Evolutionary conservation across 495 filamentous ascomycete genomes (phyloP).

Genomic region (Apodospora peruviana): DNA sequence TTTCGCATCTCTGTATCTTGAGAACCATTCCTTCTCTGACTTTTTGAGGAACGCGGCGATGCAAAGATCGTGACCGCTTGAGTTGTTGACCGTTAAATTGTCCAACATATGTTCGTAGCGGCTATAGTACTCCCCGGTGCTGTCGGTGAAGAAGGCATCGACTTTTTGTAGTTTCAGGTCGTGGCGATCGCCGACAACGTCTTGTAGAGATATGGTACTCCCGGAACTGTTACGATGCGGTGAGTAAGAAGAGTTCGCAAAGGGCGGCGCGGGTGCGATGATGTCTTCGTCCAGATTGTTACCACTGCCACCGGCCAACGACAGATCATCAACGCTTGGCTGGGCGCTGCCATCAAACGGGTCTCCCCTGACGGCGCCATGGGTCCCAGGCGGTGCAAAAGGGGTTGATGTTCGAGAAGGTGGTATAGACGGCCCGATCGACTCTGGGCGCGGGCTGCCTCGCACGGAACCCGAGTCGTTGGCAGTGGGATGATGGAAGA

Average conservation of each 20-base stretch:
- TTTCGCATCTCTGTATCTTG: constrained; percentile 49
- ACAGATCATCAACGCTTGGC: not conserved
- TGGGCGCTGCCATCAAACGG: not conserved
- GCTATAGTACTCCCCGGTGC: constrained; percentile 45
- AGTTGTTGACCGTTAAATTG: constrained; percentile 46
- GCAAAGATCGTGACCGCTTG: constrained; percentile 46
- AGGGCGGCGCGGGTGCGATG: not conserved
- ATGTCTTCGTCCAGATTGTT: not conserved
- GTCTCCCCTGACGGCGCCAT: not conserved
- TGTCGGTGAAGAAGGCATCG: constrained; percentile 45
- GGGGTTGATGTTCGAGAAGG: constrained; percentile 2
- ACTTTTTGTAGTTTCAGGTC: constrained; percentile 35
- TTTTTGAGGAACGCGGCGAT: constrained; percentile 55
- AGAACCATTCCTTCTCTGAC: constrained; percentile 57
- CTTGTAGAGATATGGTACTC: constrained; percentile 27
- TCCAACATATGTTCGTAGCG: constrained; percentile 48
- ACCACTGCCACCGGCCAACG: not conserved
- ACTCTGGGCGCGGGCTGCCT: constrained; percentile 1
- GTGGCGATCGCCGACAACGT: constrained; percentile 15
- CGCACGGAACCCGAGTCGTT: not conserved
- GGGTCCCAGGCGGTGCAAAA: not conserved
- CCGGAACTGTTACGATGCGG: constrained; percentile 13
- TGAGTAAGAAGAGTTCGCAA: constrained; percentile 2
- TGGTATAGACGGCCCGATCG: not conserved
- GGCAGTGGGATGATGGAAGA: not conserved